Evolutionary conservation across 2,329 filamentous ascomycete genomes (phyloP), one percentile per base, ranked within the genome.

Genomic region (Colletotrichum liriopes): DNA sequence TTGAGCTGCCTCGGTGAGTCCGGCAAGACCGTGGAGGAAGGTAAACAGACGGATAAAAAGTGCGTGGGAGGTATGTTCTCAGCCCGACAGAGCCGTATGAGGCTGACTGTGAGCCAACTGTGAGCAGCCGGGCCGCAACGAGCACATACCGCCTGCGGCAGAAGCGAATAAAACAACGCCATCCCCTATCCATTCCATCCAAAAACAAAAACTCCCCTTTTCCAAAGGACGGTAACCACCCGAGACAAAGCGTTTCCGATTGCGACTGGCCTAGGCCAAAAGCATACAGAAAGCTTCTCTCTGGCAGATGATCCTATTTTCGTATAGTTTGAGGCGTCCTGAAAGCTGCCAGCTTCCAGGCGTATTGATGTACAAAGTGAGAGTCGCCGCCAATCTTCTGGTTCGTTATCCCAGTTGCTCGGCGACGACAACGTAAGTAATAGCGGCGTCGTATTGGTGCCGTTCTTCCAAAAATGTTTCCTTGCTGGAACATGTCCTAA

Each of bases 351-450:
- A 16, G 29, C 8, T 6, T 39, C 29, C 32, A 62, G 7, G 14
- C 43, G 37, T 51, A 12, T 39, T 62, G 37, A 56, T 62, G 14
- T 67, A 71, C 68, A 71, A 20, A 41, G 39, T 35, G 11, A 55
- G 16, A 41, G 26, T 49, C 47, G 41, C 51, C 32, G 63, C 55
- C 56, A 32, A n/a, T n/a, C 7, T 61, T 26, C 37, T 29, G 41
- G 29, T 32, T 32, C 6, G n/a, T 54, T 41, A 29, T 29, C 11
- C 55, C 12, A 49, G 26, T 51, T 26, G 51, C 64, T 71, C 41
- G 3, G 29, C 37, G 43, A 39, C 68, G 56, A 62, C 26, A 62
- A 71, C 49, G 64, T 71, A 62, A 67, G 43, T 37, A 55, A 43
- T 54, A 65, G 29, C 49, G 65, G 51, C 52, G 29, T 52, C 23